Base-by-base conservation (phyloP, 2,329 filamentous ascomycete genomes). In the Aspergillus jensenii region DNA sequence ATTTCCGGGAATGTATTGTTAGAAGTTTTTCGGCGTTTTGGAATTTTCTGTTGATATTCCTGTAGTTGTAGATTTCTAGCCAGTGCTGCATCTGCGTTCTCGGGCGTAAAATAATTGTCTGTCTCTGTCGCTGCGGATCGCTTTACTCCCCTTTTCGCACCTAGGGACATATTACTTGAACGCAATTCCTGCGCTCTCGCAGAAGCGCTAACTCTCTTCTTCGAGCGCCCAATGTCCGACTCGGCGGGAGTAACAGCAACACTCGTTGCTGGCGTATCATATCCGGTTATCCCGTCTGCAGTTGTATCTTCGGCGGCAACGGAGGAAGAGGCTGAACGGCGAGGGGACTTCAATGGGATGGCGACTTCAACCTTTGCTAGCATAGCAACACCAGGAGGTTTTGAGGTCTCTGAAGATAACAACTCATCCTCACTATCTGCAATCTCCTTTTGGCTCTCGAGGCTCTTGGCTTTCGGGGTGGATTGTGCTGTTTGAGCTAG, bases 191-290 rank as follows among this genome's bases (percentile, higher is more conserved):
- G 72, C n/a, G 76, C 78, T 54, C 79, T 78, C 43, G 75, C 74
- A 11, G 78, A 74, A 23, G 80, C 77, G 63, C 74, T 76, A n/a
- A 80, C 67, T 31, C 74, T 67, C 40, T 67, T 68, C 33, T 60
- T 68, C 59, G 65, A 46, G 12, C 56, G 59, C 19, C 62, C 69
- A 27, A 66, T 66, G 50, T 74, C 69, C 14, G 78, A 78, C 23
- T 78, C 75, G 21, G 76, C 79, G 4, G 84, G 85, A 9, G 85
- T 87, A 17, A 76, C 78, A 47, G 78, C 75, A 54, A 81, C 78
- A 70, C 84, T 87, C 19, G 87, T 89, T 39, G 78, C 82, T 4
- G 86, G 86, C 3, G 87, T 89, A 58, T 84, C 85, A 65, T 82
- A 83, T 17, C 79, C 82, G 39, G 78, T 76, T 11, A 76, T 81